Conservation (phyloP, 257 asterid species). For the Osmanthus fragrans region DNA sequence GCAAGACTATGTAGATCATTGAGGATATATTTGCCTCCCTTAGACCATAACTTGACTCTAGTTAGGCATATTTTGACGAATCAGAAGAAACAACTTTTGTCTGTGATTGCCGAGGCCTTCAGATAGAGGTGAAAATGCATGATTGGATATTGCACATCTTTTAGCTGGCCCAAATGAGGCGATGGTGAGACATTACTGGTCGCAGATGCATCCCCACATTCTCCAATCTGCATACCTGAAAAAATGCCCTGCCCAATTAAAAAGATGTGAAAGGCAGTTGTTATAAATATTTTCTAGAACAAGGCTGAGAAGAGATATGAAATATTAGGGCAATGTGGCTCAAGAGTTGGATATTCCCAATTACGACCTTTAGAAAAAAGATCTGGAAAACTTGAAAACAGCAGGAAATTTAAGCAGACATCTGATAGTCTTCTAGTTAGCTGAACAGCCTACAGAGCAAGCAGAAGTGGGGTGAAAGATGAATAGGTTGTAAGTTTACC, state of each 20-base stretch:
- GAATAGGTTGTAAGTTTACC: not conserved
- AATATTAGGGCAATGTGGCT: not conserved
- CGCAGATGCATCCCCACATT: too few species aligned
- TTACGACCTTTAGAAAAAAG: not conserved
- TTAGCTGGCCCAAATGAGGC: too few species aligned
- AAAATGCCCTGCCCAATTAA: not conserved
- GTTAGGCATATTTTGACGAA: not conserved
- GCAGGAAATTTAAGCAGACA: not conserved
- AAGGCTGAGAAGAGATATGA: not conserved
- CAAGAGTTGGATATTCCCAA: not conserved
- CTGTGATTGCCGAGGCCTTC: not conserved
- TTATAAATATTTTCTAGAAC: not conserved
- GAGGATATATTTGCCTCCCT: not conserved
- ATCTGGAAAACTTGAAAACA: not conserved
- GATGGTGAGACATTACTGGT: not conserved
- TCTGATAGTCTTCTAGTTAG: not conserved
- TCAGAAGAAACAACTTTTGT: not conserved
- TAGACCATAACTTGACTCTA: not conserved
- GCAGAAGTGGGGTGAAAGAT: not conserved
- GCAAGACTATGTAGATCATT: not conserved
- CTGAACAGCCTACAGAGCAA: not conserved
- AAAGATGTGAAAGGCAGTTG: not conserved
- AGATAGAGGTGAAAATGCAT: not conserved
- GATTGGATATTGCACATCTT: too few species aligned
- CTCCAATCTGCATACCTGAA: not conserved